These are phyloP conservation scores for Ophiocordyceps camponoti-rufipedis DNA, from an alignment of 2,329 filamentous ascomycete species.

Conservation along the genomic window DNA sequence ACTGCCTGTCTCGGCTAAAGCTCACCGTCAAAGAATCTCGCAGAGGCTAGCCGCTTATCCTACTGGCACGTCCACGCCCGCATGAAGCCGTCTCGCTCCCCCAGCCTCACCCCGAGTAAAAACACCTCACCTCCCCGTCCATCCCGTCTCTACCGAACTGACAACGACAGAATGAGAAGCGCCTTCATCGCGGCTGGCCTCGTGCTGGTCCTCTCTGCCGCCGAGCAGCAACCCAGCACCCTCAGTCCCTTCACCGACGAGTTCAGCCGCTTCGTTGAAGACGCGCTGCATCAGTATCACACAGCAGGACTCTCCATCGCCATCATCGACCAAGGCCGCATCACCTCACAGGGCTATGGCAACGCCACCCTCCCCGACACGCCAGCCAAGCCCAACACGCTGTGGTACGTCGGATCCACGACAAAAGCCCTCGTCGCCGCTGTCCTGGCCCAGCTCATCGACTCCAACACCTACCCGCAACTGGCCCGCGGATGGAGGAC, in stretches of 20 bases:
- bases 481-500: conserved; percentile 24
- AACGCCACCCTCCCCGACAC: conserved; percentile 16
- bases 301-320: conserved; percentile 11
- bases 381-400: conserved; percentile 24
- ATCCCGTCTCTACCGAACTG: too few species aligned
- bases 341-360: conserved; percentile 13
- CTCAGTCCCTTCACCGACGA: conserved; percentile 4
- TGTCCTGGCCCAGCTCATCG: conserved; percentile 28
- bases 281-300: conserved; percentile 9
- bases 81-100: not conserved
- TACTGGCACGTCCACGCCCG: too few species aligned
- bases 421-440: conserved; percentile 37
- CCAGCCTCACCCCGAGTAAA: not conserved
- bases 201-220: not conserved
- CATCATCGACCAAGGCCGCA: conserved; percentile 8
- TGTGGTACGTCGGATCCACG: conserved; percentile 36
- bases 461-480: conserved; percentile 16
- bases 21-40: too few species aligned
- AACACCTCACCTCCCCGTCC: not conserved
- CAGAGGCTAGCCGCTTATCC: too few species aligned
- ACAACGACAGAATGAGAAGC: not conserved
- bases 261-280: conserved; percentile 4
- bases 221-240: not conserved
- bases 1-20: too few species aligned
- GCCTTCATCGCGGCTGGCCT: not conserved